These are phyloP conservation scores for Lactarius deliciosus DNA, from an alignment of 768 basidiomycete species.

Conservation along the genomic window DNA sequence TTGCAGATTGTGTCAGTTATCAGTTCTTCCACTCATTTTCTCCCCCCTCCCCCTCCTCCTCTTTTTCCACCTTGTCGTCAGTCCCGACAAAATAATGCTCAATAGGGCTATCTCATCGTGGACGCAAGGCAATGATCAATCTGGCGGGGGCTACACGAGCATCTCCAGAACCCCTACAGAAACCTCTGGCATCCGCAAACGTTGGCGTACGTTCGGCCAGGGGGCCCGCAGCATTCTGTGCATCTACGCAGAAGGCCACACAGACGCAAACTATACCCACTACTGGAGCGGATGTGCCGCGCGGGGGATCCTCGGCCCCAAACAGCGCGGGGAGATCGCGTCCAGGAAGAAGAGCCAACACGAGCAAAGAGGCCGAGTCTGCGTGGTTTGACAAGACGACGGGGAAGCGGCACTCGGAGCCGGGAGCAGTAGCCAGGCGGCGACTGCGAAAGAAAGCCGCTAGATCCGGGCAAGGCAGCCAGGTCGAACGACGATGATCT, in stretches of 20 bases:
- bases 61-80: neutral
- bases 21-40: neutral
- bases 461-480: neutral
- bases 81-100: neutral
- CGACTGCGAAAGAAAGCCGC: neutral
- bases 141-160: neutral
- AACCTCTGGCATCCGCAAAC: neutral
- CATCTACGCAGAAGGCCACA: neutral
- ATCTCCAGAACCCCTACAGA: neutral
- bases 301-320: neutral
- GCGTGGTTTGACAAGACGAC: neutral
- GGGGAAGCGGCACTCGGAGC: neutral
- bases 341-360: neutral
- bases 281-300: neutral
- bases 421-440: neutral
- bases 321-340: neutral
- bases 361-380: neutral
- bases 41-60: neutral
- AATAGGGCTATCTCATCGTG: neutral
- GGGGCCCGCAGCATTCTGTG: conserved; percentile 17
- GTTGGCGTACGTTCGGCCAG: conserved; percentile 13
- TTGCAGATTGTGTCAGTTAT: neutral
- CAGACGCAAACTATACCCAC: neutral
- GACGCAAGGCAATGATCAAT: neutral
- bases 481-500: neutral